Conservation (phyloP, 176 grass and related monocot species). For the Oryza glumipatula region DNA sequence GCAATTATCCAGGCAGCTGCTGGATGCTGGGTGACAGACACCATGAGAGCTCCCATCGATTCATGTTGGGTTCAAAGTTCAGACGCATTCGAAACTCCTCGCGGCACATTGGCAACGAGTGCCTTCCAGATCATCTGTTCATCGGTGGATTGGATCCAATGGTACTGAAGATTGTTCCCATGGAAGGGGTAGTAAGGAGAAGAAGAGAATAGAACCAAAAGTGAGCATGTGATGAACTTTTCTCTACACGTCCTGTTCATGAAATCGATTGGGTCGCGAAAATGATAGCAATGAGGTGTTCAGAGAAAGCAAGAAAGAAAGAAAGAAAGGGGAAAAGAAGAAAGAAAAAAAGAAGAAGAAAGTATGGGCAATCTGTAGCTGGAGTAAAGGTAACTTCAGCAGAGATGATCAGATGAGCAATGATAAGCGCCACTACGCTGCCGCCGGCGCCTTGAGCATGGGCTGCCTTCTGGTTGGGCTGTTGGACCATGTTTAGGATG, state of each 20-base stretch:
- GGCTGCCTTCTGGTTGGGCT: too few relatives aligned
- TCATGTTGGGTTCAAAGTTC: neutral
- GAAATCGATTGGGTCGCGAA: conserved; percentile 6
- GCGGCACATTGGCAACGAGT: neutral
- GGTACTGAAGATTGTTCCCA: neutral
- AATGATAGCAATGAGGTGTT: neutral
- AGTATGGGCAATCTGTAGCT: neutral
- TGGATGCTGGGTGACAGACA: neutral
- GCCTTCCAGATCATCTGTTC: neutral
- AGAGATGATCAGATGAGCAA: neutral
- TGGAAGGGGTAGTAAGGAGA: neutral
- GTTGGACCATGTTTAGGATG: too few relatives aligned
- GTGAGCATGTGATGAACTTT: neutral
- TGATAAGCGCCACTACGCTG: neutral
- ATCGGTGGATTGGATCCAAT: neutral
- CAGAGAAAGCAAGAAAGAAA: neutral
- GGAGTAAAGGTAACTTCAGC: conserved; percentile 24
- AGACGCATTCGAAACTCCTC: neutral
- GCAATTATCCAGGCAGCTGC: neutral
- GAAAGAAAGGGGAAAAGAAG: too few relatives aligned
- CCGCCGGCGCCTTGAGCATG: too few relatives aligned
- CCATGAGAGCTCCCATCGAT: conserved; percentile 24
- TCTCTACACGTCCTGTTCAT: neutral
- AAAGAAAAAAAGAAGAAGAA: neutral
- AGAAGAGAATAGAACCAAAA: neutral